Base-by-base conservation (phyloP, 306 rosid genomes). In the Corylus avellana region DNA sequence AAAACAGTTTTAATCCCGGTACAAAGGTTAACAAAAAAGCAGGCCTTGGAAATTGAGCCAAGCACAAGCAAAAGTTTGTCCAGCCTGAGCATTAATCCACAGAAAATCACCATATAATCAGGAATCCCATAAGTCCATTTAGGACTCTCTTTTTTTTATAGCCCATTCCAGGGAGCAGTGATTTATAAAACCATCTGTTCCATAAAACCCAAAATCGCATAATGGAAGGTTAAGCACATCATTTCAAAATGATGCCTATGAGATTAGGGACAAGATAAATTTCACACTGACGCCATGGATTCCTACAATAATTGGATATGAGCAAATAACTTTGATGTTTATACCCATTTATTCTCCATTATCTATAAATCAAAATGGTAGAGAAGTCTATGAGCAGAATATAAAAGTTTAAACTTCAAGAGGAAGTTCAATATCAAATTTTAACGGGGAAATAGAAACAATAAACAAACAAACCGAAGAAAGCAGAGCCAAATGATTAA, bases 11-110 rank as follows among this genome's bases (percentile, higher is more conserved):
- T 49, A 64, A 56, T 27, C 17, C 75, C 63, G 7, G 11, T 22
- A 47, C 37, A 18, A 46, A 39, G 32, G 11, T 78, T 25, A 85
- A 44, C 14, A 70, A 4, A 55, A 72, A 71, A 75, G 70, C 4
- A 78, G 72, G 35, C 56, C 56, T 12, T 48, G 1, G 7, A 22
- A 35, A 47, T 64, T 73, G 44, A 73, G 42, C 56, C 53, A 67
- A 39, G 7, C 51, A 39, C 16, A 67, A 67, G 51, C 48, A 42
- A 3, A 63, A 63, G 44, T 32, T 63, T 4, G 42, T 63, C 46
- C 46, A 29, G 63, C 39, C 9, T 4, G 44, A 39, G 72, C 72
- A 67, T 8, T 18, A 64, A 35, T 16, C 48, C 48, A 22, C 9
- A 37, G 47, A 64, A 35, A 64, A 64, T 17, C 70, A 64, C 1